These are phyloP conservation scores for Scheffersomyces segobiensis DNA, from an alignment of 1,139 yeast genomes.

Conservation along the genomic window DNA sequence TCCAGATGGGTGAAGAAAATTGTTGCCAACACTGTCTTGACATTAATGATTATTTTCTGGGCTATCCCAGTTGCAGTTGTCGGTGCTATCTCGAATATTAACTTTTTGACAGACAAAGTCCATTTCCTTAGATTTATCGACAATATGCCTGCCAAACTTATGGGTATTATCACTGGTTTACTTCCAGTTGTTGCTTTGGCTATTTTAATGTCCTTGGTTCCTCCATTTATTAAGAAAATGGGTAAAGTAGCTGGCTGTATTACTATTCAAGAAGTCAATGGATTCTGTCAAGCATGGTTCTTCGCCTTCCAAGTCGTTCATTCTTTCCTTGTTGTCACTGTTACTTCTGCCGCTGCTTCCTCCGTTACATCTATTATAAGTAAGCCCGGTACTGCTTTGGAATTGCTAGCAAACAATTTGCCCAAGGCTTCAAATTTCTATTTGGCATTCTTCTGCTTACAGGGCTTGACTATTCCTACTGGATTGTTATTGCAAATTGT, in stretches of 20 bases:
- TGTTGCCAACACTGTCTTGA: slow-evolving; percentile 45
- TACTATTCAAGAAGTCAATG: slow-evolving; percentile 70
- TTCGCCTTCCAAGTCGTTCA: slow-evolving; percentile 89
- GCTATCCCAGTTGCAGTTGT: slow-evolving; percentile 85
- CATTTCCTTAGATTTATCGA: slow-evolving; percentile 65
- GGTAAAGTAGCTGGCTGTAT: slow-evolving; percentile 74
- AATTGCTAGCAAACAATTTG: slow-evolving; percentile 55
- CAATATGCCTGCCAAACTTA: slow-evolving; percentile 54
- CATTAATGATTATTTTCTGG: slow-evolving; percentile 71
- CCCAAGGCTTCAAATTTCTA: slow-evolving; percentile 77
- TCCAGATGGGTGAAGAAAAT: slow-evolving; percentile 42
- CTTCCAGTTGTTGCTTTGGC: slow-evolving; percentile 71
- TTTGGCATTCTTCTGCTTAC: slow-evolving; percentile 50
- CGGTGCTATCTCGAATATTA: slow-evolving; percentile 75
- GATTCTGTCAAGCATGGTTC: slow-evolving; percentile 81
- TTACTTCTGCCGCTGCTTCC: slow-evolving; percentile 77
- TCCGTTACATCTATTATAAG: slow-evolving; percentile 56
- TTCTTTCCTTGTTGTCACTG: slow-evolving; percentile 76
- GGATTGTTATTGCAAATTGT: slow-evolving; percentile 43
- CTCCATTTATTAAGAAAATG: slow-evolving; percentile 66
- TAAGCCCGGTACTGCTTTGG: slow-evolving; percentile 57
- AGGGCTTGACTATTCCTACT: slow-evolving; percentile 43
- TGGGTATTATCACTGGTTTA: slow-evolving; percentile 75
- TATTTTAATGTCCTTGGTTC: slow-evolving; percentile 71
- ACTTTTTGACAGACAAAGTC: slow-evolving; percentile 59